A percentile compares a stretch with the other conserved stretches of the same genome.
phyloP scores from a whole-genome alignment of 805 yeast species.

The Candida tallmaniae region DNA sequence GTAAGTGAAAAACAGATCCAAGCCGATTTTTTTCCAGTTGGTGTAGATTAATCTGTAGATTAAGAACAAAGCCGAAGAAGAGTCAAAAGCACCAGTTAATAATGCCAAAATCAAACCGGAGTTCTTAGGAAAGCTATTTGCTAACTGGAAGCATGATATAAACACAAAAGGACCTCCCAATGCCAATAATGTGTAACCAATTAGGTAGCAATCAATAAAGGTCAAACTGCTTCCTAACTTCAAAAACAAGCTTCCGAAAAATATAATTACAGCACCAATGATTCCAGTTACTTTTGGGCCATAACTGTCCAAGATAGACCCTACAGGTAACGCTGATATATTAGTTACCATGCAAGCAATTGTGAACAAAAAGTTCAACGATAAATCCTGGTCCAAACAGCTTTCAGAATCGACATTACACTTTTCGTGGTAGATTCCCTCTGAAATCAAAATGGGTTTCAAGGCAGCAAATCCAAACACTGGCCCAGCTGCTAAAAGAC shows the following conservation, averaged over 20 bases:
- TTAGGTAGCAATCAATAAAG: slow-evolving; percentile 56
- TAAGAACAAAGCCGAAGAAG: slow-evolving; percentile 85
- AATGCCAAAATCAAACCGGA: slow-evolving; percentile 80
- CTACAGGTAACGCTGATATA: slow-evolving; percentile 77
- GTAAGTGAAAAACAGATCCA: slow-evolving; percentile 57
- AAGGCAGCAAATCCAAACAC: slow-evolving; percentile 95
- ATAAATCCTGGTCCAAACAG: slow-evolving; percentile 78
- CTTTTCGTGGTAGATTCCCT: slow-evolving; percentile 66
- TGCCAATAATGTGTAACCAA: slow-evolving; percentile 74
- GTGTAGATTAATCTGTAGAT: slow-evolving; percentile 65
- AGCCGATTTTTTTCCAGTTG: slow-evolving; percentile 32
- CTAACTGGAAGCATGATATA: slow-evolving; percentile 81
- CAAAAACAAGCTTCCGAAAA: slow-evolving; percentile 50
- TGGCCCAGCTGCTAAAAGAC: slow-evolving; percentile 88
- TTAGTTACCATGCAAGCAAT: slow-evolving; percentile 85
- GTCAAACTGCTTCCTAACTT: slow-evolving; percentile 33
- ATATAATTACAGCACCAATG: slow-evolving; percentile 60
- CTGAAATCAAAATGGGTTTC: slow-evolving; percentile 72
- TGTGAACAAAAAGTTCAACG: slow-evolving; percentile 78
- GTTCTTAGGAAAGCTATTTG: slow-evolving; percentile 78
- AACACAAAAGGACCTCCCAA: slow-evolving; percentile 93
- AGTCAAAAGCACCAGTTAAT: slow-evolving; percentile 90
- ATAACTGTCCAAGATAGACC: slow-evolving; percentile 65
- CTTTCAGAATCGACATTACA: slow-evolving; percentile 38
- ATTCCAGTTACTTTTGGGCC: slow-evolving; percentile 83